phyloP scores from a whole-genome alignment of 192 early-diverging fungal species.

The Physocladia obscura region DNA sequence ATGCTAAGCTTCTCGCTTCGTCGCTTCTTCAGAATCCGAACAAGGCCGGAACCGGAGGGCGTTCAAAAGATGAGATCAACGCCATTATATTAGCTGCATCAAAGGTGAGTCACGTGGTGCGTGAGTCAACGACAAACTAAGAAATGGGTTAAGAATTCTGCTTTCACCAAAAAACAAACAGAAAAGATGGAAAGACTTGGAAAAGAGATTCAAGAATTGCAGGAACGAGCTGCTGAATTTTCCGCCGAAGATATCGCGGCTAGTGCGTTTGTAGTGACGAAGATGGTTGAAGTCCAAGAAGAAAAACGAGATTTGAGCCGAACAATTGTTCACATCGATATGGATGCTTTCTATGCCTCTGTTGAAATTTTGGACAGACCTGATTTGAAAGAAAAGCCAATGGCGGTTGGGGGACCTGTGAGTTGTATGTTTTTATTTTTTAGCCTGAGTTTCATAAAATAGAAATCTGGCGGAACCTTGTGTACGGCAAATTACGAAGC shows the following conservation, averaged over 20 bases:
- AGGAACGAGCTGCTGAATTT: conserved; percentile 38
- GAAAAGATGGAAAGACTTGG: conserved; percentile 9
- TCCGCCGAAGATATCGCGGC: conserved; percentile 39
- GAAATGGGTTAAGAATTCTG: conserved; percentile 1
- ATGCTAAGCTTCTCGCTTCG: background rate
- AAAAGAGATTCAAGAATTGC: conserved; percentile 34
- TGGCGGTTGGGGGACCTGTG: conserved; percentile 56
- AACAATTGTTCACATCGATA: conserved; percentile 66
- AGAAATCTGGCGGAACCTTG: conserved; percentile 45
- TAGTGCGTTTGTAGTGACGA: conserved; percentile 38
- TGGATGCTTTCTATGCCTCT: conserved; percentile 74
- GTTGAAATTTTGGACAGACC: conserved; percentile 70
- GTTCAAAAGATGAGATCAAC: conserved; percentile 53
- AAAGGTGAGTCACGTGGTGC: conserved; percentile 38
- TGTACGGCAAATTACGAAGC: conserved; percentile 69
- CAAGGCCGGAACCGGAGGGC: conserved; percentile 28
- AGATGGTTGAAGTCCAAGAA: conserved; percentile 41
- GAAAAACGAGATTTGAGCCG: conserved; percentile 47
- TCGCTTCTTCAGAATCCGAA: conserved; percentile 24
- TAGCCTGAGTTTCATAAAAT: conserved; percentile 9
- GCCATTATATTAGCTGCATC: conserved; percentile 60
- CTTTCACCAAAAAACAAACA: background rate
- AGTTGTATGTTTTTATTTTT: background rate
- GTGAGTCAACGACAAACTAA: background rate
- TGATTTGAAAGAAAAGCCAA: conserved; percentile 58